Conservation (phyloP, 257 asterid species). For the Scutellaria baicalensis region DNA sequence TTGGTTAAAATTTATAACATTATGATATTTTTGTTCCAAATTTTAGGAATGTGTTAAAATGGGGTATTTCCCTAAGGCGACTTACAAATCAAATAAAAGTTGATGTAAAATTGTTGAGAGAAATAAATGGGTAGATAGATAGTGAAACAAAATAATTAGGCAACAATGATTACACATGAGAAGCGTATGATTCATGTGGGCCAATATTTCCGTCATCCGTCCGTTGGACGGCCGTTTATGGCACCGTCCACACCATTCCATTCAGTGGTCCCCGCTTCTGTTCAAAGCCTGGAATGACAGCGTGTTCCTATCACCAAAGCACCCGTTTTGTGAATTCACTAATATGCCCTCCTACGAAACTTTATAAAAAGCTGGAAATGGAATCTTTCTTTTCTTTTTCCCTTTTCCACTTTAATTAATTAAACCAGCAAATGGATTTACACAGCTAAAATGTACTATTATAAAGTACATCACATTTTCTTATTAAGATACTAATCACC, state of each 20-base stretch:
- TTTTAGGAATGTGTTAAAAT: too few species aligned
- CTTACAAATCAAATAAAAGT: too few species aligned
- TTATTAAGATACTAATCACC: background rate
- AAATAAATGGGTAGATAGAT: too few species aligned
- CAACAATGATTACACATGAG: slow-evolving; percentile 17
- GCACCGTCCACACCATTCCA: slow-evolving; percentile 36
- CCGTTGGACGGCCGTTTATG: slow-evolving; percentile 14
- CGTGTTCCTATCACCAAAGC: slow-evolving; percentile 15
- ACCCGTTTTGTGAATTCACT: background rate
- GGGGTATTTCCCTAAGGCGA: too few species aligned
- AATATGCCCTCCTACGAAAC: slow-evolving; percentile 13
- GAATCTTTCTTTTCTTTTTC: background rate
- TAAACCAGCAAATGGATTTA: background rate
- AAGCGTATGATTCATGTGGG: slow-evolving; percentile 32
- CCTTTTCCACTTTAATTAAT: background rate
- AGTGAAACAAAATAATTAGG: slow-evolving; percentile 17
- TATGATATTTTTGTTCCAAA: too few species aligned
- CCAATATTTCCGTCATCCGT: slow-evolving; percentile 7
- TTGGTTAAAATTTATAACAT: too few species aligned
- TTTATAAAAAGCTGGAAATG: slow-evolving; percentile 14
- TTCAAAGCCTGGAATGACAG: slow-evolving; percentile 20
- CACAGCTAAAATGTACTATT: background rate
- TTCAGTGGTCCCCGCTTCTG: slow-evolving; percentile 14
- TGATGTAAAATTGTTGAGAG: too few species aligned
- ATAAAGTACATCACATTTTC: slow-evolving; percentile 12